Conservation (phyloP, 2,329 filamentous ascomycete species). For the Talaromyces piceae region DNA sequence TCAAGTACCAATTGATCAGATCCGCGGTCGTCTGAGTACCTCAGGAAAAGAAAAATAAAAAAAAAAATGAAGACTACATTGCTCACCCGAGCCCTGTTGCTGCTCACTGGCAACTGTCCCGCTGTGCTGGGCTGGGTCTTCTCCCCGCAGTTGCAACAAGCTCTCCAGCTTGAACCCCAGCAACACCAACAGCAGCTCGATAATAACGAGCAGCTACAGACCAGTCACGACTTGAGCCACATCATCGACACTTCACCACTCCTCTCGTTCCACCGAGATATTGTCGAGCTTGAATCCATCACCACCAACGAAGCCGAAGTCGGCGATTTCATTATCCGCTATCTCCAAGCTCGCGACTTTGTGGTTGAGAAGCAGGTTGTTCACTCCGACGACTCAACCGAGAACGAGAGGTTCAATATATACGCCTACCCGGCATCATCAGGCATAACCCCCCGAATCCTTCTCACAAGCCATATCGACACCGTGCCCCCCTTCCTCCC, state of each 20-base stretch:
- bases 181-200: not conserved
- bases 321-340: conserved; percentile 60
- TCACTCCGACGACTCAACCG: conserved; percentile 1
- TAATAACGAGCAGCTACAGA: not conserved
- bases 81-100: not conserved
- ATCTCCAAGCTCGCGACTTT: conserved; percentile 55
- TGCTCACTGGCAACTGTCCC: conserved; percentile 2
- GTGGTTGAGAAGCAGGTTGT: conserved; percentile 54
- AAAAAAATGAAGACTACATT: not conserved
- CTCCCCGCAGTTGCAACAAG: conserved; percentile 7
- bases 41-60: no score
- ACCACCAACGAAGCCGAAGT: conserved; percentile 61
- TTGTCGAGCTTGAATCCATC: conserved; percentile 68
- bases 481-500: conserved; percentile 48
- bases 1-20: no score
- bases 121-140: not conserved
- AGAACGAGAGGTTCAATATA: conserved; percentile 61
- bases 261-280: conserved; percentile 63
- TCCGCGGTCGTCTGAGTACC: no score
- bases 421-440: conserved; percentile 49
- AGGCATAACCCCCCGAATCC: conserved; percentile 21
- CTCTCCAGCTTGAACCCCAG: not conserved
- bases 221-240: conserved; percentile 20
- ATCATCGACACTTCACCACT: conserved; percentile 45
- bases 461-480: conserved; percentile 70